Evolutionary conservation across 2,329 filamentous ascomycete species (phyloP), one percentile per base, ranked within the genome.

Genomic region (Hymenoscyphus infarciens): DNA sequence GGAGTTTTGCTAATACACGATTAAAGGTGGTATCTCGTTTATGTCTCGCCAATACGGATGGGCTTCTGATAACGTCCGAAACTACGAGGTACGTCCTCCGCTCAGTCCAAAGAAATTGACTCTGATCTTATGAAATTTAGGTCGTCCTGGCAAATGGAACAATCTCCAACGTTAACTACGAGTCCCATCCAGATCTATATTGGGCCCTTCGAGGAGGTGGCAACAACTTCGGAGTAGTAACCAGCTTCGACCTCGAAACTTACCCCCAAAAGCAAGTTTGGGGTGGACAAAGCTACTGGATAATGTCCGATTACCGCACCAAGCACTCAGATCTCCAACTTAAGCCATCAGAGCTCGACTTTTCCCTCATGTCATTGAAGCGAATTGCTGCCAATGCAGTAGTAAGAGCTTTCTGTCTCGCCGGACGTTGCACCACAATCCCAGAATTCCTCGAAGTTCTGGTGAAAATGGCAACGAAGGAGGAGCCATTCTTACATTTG

Each of bases 221-320:
- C 2, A 61, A 60, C 4, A 64, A 66, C 45, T 66, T 66, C 27
- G 67, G 67, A 31, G 62, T 69, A 7, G 67, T 69, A 4, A 79
- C 80, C 4, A 74, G 74, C 5, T 82, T 80, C 77, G 66, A 78
- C 77, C 0, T 75, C 27, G 54, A 62, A 60, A 45, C 49, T 15
- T 55, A 49, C 39, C 38, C 38, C 13, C 57, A 49, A 33, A 31
- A 19, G 7, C 22, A 49, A n/a, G 39, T 49, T 11, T 59, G 38
- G 13, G 57, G 57, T 31, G 57, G 57, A 22, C 27, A 29, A 29
- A 45, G 25, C 39, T 19, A 27, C 16, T 59, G 45, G 13, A n/a
- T 52, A 13, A 45, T 59, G 27, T 33, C 29, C 6, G 55, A 57
- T 38, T 29, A 33, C 13, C 27, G 5, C 13, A 19, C 27, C 29